Percentiles rank a stretch among this genome's conserved stretches.
These are phyloP conservation scores for Hypoxylon trugodes DNA, from an alignment of 495 filamentous ascomycete species.

Conservation along the genomic window DNA sequence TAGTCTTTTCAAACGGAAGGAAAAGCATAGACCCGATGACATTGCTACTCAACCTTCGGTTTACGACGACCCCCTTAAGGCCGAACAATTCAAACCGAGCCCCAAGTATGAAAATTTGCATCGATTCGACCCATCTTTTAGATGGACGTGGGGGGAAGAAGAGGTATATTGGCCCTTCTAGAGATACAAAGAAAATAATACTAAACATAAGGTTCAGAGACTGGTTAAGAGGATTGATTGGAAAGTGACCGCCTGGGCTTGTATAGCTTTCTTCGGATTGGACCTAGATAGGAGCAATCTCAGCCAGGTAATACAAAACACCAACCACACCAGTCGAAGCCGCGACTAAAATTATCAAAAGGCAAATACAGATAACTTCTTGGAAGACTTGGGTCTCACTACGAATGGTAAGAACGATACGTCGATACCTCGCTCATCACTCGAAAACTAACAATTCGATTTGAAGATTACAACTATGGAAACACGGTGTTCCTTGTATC, in stretches of 20 bases:
- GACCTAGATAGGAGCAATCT: slow-evolving; percentile 36
- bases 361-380: slow-evolving; percentile 66
- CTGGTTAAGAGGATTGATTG: slow-evolving; percentile 44
- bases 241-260: slow-evolving; percentile 37
- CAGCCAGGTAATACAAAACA: too few relatives aligned
- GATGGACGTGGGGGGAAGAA: slow-evolving; percentile 63
- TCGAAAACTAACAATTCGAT: background rate
- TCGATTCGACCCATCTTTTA: slow-evolving; percentile 59
- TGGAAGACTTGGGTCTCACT: slow-evolving; percentile 62
- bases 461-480: slow-evolving; percentile 72
- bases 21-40: slow-evolving; percentile 33
- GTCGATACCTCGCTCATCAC: background rate
- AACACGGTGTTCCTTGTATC: slow-evolving; percentile 73
- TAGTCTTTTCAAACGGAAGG: slow-evolving; percentile 5
- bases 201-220: too few relatives aligned
- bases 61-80: slow-evolving; percentile 58
- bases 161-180: too few relatives aligned
- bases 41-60: slow-evolving; percentile 62
- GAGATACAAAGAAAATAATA: too few relatives aligned
- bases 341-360: too few relatives aligned
- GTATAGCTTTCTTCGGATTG: slow-evolving; percentile 31
- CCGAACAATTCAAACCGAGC: slow-evolving; percentile 55
- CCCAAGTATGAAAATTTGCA: slow-evolving; percentile 61
- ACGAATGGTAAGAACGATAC: slow-evolving; percentile 60
- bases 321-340: too few relatives aligned